Evolutionary conservation across 2,329 filamentous ascomycete species (phyloP).

Genomic region (Aspergillus flavus): DNA sequence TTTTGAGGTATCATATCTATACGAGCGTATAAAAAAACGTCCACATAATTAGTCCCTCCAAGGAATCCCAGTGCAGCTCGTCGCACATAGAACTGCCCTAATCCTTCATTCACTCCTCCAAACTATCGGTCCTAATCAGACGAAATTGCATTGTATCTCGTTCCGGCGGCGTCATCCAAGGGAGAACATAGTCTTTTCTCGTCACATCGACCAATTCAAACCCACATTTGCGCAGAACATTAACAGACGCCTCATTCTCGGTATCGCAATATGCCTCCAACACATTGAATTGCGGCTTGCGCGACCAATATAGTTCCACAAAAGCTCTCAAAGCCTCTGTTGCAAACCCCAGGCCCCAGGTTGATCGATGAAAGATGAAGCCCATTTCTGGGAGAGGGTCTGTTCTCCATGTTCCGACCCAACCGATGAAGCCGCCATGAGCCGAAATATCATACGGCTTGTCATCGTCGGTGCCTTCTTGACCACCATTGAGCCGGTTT

Average conservation of each 20-base stretch:
- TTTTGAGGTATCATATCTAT: too few relatives aligned
- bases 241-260: not conserved
- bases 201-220: not conserved
- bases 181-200: not conserved
- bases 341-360: not conserved
- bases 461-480: not conserved
- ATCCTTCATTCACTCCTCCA: not conserved
- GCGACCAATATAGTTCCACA: not conserved
- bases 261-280: not conserved
- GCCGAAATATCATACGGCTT: not conserved
- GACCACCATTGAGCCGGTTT: not conserved
- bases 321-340: not conserved
- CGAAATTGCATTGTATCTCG: not conserved
- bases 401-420: not conserved
- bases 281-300: not conserved
- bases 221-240: not conserved
- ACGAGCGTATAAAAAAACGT: too few relatives aligned
- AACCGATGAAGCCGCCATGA: not conserved
- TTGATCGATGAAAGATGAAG: not conserved
- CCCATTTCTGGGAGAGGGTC: not conserved
- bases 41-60: too few relatives aligned
- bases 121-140: not conserved
- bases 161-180: not conserved
- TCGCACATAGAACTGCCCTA: not conserved
- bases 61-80: not conserved